Evolutionary conservation across 805 yeast species (phyloP).

Genomic region (Myxozyma geophila): DNA sequence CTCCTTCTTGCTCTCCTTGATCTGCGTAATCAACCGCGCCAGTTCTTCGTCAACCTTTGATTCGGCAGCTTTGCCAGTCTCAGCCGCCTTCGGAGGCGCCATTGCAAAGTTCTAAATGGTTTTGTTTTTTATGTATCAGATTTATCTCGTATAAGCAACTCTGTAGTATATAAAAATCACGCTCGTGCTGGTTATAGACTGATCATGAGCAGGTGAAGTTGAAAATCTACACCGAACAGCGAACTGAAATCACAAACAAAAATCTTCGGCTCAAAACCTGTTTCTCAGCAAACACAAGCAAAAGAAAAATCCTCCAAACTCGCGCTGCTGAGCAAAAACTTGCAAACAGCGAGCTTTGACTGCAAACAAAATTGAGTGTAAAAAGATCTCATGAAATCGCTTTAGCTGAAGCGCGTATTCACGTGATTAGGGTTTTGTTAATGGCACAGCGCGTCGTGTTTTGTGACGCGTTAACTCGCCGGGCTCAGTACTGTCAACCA

Average conservation of each 20-base stretch:
- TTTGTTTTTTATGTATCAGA: not conserved
- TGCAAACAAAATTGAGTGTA: too few relatives aligned
- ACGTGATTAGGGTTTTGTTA: not conserved
- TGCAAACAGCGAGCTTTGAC: too few relatives aligned
- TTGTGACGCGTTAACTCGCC: not conserved
- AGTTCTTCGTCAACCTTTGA: constrained; percentile 20
- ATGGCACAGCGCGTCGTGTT: not conserved
- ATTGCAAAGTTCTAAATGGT: not conserved
- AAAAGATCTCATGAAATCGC: too few relatives aligned
- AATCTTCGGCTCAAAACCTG: not conserved
- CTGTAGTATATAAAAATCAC: too few relatives aligned
- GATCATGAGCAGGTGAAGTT: too few relatives aligned
- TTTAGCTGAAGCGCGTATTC: not conserved
- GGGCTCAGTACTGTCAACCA: not conserved
- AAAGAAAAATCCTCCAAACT: not conserved
- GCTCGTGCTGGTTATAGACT: too few relatives aligned
- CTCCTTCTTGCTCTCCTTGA: constrained; percentile 25
- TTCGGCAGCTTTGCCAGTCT: not conserved
- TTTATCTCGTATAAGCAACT: not conserved
- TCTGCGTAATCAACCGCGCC: constrained; percentile 15
- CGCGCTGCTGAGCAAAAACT: not conserved
- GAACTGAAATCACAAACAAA: too few relatives aligned
- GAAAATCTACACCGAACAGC: too few relatives aligned
- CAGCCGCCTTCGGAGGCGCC: constrained; percentile 2
- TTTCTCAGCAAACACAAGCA: not conserved